Evolutionary conservation across 371 early-diverging fungal genomes (phyloP).

Genomic region (Mucor saturninus): DNA sequence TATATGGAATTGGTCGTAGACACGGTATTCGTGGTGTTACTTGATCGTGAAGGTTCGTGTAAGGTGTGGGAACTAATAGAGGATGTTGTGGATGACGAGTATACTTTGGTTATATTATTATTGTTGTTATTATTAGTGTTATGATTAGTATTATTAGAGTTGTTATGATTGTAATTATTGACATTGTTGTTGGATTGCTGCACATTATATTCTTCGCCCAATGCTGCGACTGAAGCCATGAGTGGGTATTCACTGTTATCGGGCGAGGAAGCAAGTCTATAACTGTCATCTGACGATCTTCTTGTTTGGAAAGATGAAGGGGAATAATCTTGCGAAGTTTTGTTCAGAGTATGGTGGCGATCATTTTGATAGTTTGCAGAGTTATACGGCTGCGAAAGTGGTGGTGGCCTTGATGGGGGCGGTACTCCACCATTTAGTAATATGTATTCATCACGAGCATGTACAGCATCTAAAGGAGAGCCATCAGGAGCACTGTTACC

Average conservation of each 20-base stretch:
- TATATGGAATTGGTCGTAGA: constrained; percentile 4
- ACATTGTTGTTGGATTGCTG: constrained; percentile 6
- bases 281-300: constrained; percentile 41
- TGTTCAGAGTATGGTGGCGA: constrained; percentile 4
- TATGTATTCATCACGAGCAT: constrained; percentile 39
- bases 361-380: neutral
- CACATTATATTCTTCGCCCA: constrained; percentile 18
- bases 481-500: constrained; percentile 23
- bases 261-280: constrained; percentile 36
- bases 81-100: constrained; percentile 3
- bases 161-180: neutral
- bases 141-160: constrained; percentile 6
- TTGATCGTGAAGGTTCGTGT: constrained; percentile 7
- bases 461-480: constrained; percentile 26
- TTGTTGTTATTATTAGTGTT: constrained; percentile 9
- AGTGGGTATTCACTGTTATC: constrained; percentile 44
- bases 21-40: neutral
- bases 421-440: constrained; percentile 38
- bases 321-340: constrained; percentile 12
- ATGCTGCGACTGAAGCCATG: constrained; percentile 38
- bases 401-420: constrained; percentile 38
- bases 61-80: constrained; percentile 17
- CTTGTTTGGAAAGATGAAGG: neutral
- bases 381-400: constrained; percentile 12
- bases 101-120: constrained; percentile 1